A percentile compares a stretch with the other conserved stretches of the same genome.
Conservation (phyloP, 148 eudicot genomes). For the Rhododendron henanense region DNA sequence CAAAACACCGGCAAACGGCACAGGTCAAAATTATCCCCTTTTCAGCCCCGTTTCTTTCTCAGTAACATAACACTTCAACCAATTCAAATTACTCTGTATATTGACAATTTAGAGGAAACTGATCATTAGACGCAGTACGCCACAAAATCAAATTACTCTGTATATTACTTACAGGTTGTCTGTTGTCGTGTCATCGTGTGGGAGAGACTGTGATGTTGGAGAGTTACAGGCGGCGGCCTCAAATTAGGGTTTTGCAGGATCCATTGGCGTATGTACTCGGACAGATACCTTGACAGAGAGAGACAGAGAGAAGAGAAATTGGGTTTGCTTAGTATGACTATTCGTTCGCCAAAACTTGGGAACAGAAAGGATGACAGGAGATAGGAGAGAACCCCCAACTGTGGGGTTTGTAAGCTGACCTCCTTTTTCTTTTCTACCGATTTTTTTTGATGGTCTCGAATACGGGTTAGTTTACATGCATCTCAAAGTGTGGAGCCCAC, state of each 20-base stretch:
- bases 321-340: not conserved
- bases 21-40: not conserved
- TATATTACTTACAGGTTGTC: not conserved
- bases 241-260: conserved; percentile 17
- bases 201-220: not conserved
- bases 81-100: not conserved
- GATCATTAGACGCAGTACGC: not conserved
- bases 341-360: conserved; percentile 13
- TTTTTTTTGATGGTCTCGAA: too few relatives aligned
- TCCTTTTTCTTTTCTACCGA: too few relatives aligned
- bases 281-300: not conserved
- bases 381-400: not conserved
- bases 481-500: too few relatives aligned
- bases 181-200: not conserved
- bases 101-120: not conserved
- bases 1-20: not conserved
- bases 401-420: too few relatives aligned
- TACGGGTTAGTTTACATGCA: too few relatives aligned
- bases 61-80: not conserved
- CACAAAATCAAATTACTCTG: not conserved
- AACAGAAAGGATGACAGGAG: not conserved
- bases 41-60: not conserved
- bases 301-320: not conserved
- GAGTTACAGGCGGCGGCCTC: conserved; percentile 5
- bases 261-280: not conserved